These are phyloP conservation scores for Kitagawia praeruptora DNA, from an alignment of 129 eudicot species.

Conservation along the genomic window DNA sequence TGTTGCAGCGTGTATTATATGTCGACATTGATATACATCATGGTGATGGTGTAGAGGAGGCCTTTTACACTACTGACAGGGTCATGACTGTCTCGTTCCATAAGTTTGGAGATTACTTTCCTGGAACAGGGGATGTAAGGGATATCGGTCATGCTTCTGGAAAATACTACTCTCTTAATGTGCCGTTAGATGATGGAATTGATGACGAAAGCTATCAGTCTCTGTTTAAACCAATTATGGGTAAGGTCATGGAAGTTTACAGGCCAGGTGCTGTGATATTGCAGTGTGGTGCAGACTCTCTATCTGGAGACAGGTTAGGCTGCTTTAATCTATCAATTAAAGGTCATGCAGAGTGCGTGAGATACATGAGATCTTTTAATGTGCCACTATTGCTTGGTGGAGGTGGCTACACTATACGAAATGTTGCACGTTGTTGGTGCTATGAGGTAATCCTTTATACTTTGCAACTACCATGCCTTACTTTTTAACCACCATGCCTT, in stretches of 20 bases:
- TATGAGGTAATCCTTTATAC: not conserved
- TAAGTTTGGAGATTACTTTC: not conserved
- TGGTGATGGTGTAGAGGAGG: constrained; percentile 5
- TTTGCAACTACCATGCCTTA: not conserved
- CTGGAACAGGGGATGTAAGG: not conserved
- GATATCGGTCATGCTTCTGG: not conserved
- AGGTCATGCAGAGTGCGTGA: constrained; percentile 15
- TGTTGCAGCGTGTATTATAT: not conserved
- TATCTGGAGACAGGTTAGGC: constrained; percentile 9
- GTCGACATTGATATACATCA: constrained; percentile 2
- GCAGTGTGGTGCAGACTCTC: constrained; percentile 16
- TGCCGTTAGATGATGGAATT: constrained; percentile 1
- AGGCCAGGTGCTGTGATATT: constrained; percentile 11
- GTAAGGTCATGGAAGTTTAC: constrained; percentile 14
- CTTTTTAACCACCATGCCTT: not conserved
- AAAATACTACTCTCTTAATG: not conserved
- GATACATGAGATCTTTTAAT: constrained; percentile 13
- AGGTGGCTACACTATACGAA: not conserved
- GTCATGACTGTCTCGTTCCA: constrained; percentile 4
- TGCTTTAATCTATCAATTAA: constrained; percentile 15
- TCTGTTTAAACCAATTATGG: not conserved
- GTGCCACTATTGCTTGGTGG: constrained; percentile 11
- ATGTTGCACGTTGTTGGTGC: constrained; percentile 18
- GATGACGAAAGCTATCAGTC: not conserved
- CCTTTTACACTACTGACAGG: constrained; percentile 1